phyloP scores from a whole-genome alignment of 179 eudicot genomes.

The Spinacia oleracea region DNA sequence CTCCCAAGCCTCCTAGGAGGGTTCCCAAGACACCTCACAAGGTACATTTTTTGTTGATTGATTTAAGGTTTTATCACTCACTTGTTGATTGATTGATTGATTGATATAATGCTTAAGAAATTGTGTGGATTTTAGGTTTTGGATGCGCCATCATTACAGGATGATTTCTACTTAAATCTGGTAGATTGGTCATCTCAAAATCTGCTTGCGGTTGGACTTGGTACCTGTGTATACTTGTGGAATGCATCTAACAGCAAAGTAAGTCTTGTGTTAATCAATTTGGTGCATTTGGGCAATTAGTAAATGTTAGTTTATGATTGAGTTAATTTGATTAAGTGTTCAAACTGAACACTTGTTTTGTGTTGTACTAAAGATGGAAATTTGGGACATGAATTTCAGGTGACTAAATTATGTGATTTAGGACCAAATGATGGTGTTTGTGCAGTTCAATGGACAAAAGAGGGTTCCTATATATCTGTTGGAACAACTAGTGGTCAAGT shows the following conservation, averaged over 20 bases:
- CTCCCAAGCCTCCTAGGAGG: conserved; percentile 83
- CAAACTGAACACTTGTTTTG: neutral
- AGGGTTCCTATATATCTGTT: conserved; percentile 91
- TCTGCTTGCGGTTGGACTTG: conserved; percentile 91
- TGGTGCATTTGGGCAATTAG: neutral
- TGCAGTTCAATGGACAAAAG: conserved; percentile 95
- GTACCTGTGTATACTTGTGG: conserved; percentile 93
- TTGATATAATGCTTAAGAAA: neutral
- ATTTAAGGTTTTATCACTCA: no score
- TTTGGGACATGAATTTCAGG: conserved; percentile 38
- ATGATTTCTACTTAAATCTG: conserved; percentile 89
- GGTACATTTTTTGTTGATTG: conserved; percentile 37
- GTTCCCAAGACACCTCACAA: conserved; percentile 94
- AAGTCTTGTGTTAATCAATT: conserved; percentile 17
- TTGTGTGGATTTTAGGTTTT: conserved; percentile 55
- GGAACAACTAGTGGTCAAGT: conserved; percentile 91
- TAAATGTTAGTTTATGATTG: neutral
- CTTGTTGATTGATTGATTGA: neutral
- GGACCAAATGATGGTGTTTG: conserved; percentile 86
- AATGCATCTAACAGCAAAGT: conserved; percentile 91
- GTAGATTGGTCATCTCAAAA: conserved; percentile 99
- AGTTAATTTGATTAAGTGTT: neutral
- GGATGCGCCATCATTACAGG: conserved; percentile 96
- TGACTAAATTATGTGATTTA: conserved; percentile 84
- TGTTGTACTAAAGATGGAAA: neutral